Evolutionary conservation across 768 basidiomycete genomes (phyloP), one percentile per base, ranked within the genome.

Genomic region (Mycena rosella): DNA sequence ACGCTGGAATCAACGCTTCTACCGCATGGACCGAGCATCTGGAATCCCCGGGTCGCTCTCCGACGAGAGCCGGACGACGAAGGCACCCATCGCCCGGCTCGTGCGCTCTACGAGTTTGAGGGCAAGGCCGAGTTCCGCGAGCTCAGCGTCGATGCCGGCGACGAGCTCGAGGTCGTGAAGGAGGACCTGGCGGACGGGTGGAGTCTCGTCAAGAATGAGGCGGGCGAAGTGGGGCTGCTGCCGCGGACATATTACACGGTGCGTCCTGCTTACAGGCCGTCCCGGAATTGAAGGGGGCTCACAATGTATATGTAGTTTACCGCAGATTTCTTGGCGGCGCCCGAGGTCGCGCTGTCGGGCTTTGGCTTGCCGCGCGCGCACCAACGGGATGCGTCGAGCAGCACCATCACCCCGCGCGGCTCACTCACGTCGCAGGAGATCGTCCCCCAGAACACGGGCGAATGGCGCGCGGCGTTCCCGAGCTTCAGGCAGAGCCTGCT

Each of bases 111-210:
- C 74, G 80, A 85, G 24, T 95, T 95, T 75, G 86, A 90, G 73
- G 93, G 93, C 45, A 91, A 92, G 75, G 79, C 85, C 0, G 91
- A 94, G 72, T 93, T 91, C 72, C 83, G 89, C 48, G 93, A 95
- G 77, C 83, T 95, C 26, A 82, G 76, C 9, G 87, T 93, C 20
- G 82, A 83, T 61, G 91, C 91, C 1, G 93, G 93, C 15, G 91
- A 93, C 69, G 85, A 85, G 67, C 76, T 96, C 24, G 87, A 89
- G 53, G 80, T 94, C n/a, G 73, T 96, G 55, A 90, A 87, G 68
- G 91, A 92, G 67, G 85, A 92, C 59, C 82, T 89, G 1, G 89
- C 88, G 9, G 91, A 94, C 69, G 93, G 93, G 7, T 94, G 93
- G 93, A 94, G 93, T 78, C 81, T 95, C 38, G 90, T 91, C 17